A percentile compares a stretch with the other conserved stretches of the same genome.
phyloP scores from a whole-genome alignment of 805 yeast genomes.

The Helenozyma rhizophorensis region DNA sequence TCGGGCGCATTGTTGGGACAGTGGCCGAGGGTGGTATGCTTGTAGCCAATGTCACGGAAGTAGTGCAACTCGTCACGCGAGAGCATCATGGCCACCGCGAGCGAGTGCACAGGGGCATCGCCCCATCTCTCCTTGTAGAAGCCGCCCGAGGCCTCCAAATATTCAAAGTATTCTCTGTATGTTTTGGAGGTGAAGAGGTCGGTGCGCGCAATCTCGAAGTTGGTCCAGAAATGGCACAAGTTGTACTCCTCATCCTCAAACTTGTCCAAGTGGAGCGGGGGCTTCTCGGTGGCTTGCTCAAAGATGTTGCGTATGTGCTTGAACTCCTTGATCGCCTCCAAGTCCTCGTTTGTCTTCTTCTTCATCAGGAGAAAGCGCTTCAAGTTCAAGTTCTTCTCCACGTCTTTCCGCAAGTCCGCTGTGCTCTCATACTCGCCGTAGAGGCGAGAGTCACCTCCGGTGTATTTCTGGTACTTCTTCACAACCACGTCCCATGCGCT shows the following conservation, averaged over 20 bases:
- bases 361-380: conserved; percentile 17
- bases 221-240: conserved; percentile 87
- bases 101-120: conserved; percentile 90
- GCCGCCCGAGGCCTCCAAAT: conserved; percentile 71
- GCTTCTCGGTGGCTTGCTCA: conserved; percentile 28
- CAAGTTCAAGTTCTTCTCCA: conserved; percentile 26
- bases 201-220: conserved; percentile 85
- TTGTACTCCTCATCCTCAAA: conserved; percentile 68
- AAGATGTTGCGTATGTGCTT: conserved; percentile 34
- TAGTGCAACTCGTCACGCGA: conserved; percentile 73
- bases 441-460: conserved; percentile 18
- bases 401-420: conserved; percentile 21
- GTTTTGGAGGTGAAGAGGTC: conserved; percentile 63
- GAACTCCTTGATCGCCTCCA: conserved; percentile 14
- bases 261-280: conserved; percentile 44
- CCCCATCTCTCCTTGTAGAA: conserved; percentile 96
- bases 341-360: conserved; percentile 21
- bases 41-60: conserved; percentile 89
- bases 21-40: conserved; percentile 75
- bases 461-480: conserved; percentile 21
- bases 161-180: conserved; percentile 65
- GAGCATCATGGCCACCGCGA: conserved; percentile 76
- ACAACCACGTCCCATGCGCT: conserved; percentile 68
- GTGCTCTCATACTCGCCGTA: conserved; percentile 20
- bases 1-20: conserved; percentile 63